Conservation (phyloP, 2,329 filamentous ascomycete genomes). For the Hortaea werneckii region DNA sequence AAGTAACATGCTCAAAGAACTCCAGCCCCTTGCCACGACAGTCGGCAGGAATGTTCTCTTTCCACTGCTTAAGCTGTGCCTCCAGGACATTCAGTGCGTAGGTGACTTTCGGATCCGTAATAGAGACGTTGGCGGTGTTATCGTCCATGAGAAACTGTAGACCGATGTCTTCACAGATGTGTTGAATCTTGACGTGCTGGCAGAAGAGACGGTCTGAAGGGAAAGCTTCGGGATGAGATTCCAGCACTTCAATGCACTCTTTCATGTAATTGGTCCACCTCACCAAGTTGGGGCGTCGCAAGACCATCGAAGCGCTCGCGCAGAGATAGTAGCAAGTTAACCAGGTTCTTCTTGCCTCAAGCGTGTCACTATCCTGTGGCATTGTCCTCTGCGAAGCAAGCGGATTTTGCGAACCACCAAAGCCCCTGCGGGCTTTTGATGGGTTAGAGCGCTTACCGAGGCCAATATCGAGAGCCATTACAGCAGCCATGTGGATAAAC, state of each 20-base stretch:
- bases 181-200: slow-evolving; percentile 49
- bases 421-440: slow-evolving; percentile 24
- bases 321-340: slow-evolving; percentile 52
- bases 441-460: slow-evolving; percentile 50
- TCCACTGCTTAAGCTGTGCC: slow-evolving; percentile 42
- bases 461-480: slow-evolving; percentile 77
- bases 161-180: slow-evolving; percentile 48
- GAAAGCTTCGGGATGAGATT: slow-evolving; percentile 46
- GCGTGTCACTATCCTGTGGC: slow-evolving; percentile 38
- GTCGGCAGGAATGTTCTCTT: slow-evolving; percentile 31
- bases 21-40: slow-evolving; percentile 26
- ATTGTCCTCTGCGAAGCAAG: slow-evolving; percentile 17
- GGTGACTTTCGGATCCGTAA: slow-evolving; percentile 46
- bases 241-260: slow-evolving; percentile 49
- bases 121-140: slow-evolving; percentile 38
- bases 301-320: slow-evolving; percentile 48
- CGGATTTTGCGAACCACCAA: slow-evolving; percentile 20
- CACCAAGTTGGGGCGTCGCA: slow-evolving; percentile 48
- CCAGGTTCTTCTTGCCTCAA: slow-evolving; percentile 50
- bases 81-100: slow-evolving; percentile 46
- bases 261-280: slow-evolving; percentile 55
- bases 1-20: slow-evolving; percentile 38
- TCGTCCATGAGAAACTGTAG: slow-evolving; percentile 49
- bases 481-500: slow-evolving; percentile 67
- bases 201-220: slow-evolving; percentile 46